phyloP scores from a whole-genome alignment of 2,329 filamentous ascomycete genomes.

The Hypomyces rosellus region DNA sequence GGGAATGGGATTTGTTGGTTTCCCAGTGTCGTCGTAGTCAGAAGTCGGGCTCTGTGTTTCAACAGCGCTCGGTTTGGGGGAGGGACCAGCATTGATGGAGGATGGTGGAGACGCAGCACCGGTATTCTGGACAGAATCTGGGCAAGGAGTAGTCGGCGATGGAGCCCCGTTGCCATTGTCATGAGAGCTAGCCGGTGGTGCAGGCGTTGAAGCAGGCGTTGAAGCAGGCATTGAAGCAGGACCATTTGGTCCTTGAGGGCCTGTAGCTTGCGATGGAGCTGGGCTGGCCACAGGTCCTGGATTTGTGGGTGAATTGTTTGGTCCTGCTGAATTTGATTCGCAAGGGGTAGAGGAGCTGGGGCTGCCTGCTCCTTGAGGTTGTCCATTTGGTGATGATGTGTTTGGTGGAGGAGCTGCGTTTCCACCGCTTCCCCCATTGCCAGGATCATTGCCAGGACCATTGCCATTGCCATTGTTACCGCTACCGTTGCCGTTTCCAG shows the following conservation, averaged over 20 bases:
- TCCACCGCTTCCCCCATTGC: background rate
- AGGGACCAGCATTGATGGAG: background rate
- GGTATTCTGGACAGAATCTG: background rate
- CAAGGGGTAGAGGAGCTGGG: conserved; percentile 1
- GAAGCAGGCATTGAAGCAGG: no score
- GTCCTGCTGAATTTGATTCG: background rate
- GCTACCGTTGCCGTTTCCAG: background rate
- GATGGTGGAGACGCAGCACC: background rate
- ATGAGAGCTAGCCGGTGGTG: background rate
- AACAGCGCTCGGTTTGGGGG: background rate
- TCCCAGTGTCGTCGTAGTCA: no score
- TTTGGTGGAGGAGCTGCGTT: background rate
- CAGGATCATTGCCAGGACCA: background rate
- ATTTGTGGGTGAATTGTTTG: background rate
- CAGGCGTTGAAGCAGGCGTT: no score
- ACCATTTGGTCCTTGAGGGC: no score
- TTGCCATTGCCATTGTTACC: background rate
- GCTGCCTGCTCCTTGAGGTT: background rate
- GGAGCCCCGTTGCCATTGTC: background rate
- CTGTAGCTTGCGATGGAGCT: background rate
- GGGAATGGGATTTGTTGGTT: background rate
- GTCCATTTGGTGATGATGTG: background rate
- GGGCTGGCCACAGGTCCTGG: background rate
- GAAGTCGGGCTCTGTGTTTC: no score
- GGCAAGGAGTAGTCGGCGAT: background rate